A percentile compares a stretch with the other conserved stretches of the same genome.
Conservation (phyloP, 139 green algal genomes). For the Ettlia oleoabundans region DNA sequence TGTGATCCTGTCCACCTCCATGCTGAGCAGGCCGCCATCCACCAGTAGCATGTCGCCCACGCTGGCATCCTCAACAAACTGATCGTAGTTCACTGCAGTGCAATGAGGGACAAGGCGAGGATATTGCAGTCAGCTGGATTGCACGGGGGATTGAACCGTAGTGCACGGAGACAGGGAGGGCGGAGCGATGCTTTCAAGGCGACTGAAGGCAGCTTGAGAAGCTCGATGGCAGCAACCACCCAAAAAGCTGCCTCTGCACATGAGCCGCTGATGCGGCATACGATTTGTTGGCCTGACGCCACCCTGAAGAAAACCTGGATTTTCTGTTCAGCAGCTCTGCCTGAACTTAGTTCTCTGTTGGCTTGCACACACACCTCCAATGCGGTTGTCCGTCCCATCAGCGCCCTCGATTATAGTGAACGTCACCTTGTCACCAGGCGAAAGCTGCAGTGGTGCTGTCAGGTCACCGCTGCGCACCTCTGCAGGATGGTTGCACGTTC, state of each 20-base stretch:
- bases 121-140: too few species aligned
- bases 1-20: slow-evolving; percentile 64
- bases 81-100: slow-evolving; percentile 82
- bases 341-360: too few species aligned
- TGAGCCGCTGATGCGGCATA: too few species aligned
- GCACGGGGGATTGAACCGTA: too few species aligned
- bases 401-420: slow-evolving; percentile 79
- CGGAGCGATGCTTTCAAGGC: too few species aligned
- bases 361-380: too few species aligned
- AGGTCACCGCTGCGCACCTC: slow-evolving; percentile 78
- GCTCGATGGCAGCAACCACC: neutral
- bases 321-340: too few species aligned
- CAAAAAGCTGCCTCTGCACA: neutral
- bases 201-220: too few species aligned
- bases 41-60: slow-evolving; percentile 82
- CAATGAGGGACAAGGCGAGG: too few species aligned
- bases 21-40: slow-evolving; percentile 78
- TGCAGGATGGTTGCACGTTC: neutral
- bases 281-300: too few species aligned
- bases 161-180: too few species aligned
- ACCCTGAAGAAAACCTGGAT: too few species aligned
- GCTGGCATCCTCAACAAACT: slow-evolving; percentile 78
- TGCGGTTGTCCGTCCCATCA: slow-evolving; percentile 57
- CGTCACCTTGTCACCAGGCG: slow-evolving; percentile 57
- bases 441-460: slow-evolving; percentile 71